A percentile compares a stretch with the other conserved stretches of the same genome.
Evolutionary conservation across 805 yeast genomes (phyloP).

Genomic region (Wickerhamomyces sydowiorum): DNA sequence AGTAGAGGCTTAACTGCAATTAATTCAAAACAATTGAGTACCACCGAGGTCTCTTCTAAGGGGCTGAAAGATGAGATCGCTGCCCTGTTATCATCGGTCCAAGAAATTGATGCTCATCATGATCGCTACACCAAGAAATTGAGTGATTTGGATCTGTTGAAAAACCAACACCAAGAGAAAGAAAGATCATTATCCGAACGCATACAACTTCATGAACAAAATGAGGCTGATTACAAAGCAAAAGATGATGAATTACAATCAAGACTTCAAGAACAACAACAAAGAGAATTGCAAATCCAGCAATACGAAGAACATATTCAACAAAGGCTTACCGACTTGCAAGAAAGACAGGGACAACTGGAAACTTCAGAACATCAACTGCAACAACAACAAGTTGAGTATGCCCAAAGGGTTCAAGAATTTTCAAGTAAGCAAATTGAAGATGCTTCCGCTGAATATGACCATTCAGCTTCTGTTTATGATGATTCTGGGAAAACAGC

Average conservation of each 20-base stretch:
- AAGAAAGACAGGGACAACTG: constrained; percentile 30
- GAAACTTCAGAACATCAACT: constrained; percentile 35
- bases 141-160: constrained; percentile 23
- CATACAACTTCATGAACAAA: constrained; percentile 16
- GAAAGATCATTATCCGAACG: constrained; percentile 31
- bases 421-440: constrained; percentile 33
- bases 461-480: constrained; percentile 3
- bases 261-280: constrained; percentile 28
- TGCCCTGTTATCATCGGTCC: constrained; percentile 23
- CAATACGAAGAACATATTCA: constrained; percentile 32
- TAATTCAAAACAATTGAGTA: constrained; percentile 62
- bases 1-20: constrained; percentile 61
- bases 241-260: constrained; percentile 25
- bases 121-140: constrained; percentile 32
- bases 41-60: constrained; percentile 45
- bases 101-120: constrained; percentile 33
- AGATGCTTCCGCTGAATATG: constrained; percentile 23
- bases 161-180: constrained; percentile 27
- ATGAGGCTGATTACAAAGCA: constrained; percentile 11
- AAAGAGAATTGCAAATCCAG: constrained; percentile 29
- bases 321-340: constrained; percentile 27
- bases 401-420: constrained; percentile 33
- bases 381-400: constrained; percentile 30
- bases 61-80: constrained; percentile 37
- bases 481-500: too few species aligned